phyloP scores from a whole-genome alignment of 164 flowering plant species.

The Magnolia officinalis region DNA sequence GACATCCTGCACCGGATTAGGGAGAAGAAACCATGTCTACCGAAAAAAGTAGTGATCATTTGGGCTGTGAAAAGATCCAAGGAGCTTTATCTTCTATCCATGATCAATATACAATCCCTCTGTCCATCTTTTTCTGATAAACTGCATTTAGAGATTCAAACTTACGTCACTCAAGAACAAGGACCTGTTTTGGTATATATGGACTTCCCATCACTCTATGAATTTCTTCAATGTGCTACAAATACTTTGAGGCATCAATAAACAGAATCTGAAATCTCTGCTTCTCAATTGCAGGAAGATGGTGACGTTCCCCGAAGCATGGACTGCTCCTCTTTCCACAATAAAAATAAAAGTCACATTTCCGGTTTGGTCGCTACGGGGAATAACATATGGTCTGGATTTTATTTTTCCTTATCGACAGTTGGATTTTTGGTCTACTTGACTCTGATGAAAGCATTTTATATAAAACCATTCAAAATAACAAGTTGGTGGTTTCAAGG shows the following conservation, averaged over 20 bases:
- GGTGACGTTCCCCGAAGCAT: slow-evolving; percentile 30
- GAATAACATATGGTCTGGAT: slow-evolving; percentile 66
- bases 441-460: slow-evolving; percentile 42
- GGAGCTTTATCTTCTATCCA: slow-evolving; percentile 73
- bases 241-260: not conserved
- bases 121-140: slow-evolving; percentile 47
- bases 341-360: slow-evolving; percentile 37
- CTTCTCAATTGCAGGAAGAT: slow-evolving; percentile 56
- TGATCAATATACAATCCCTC: slow-evolving; percentile 46
- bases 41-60: slow-evolving; percentile 53
- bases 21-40: slow-evolving; percentile 61
- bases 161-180: slow-evolving; percentile 73
- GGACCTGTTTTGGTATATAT: slow-evolving; percentile 63
- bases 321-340: slow-evolving; percentile 27
- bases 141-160: slow-evolving; percentile 53
- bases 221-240: not conserved
- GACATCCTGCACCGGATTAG: slow-evolving; percentile 67
- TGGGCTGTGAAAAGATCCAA: slow-evolving; percentile 81
- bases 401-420: slow-evolving; percentile 49
- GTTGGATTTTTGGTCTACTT: slow-evolving; percentile 48
- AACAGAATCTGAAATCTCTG: not conserved
- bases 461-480: slow-evolving; percentile 48
- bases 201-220: not conserved
- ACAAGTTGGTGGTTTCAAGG: slow-evolving; percentile 75
- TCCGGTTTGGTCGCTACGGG: slow-evolving; percentile 88